These are phyloP conservation scores for Cylindrotheca fusiformis DNA, from an alignment of 108 stramenopile species.

Conservation along the genomic window DNA sequence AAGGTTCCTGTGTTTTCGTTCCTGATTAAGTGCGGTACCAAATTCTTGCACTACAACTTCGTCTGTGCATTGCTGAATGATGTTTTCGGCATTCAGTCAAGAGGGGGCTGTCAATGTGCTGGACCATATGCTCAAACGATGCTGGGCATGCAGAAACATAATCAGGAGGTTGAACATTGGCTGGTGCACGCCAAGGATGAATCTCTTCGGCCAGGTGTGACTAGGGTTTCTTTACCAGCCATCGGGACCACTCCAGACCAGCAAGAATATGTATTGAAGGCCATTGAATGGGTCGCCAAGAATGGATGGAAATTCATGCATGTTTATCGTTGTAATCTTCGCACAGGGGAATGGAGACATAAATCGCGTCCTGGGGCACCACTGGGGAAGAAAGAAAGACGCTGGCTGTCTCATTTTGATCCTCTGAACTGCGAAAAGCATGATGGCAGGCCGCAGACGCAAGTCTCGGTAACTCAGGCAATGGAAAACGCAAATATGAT, in stretches of 20 bases:
- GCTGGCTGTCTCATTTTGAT: constrained; percentile 76
- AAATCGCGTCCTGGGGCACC: constrained; percentile 78
- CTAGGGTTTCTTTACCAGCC: constrained; percentile 86
- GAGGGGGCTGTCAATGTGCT: constrained; percentile 94
- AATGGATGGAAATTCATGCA: constrained; percentile 89
- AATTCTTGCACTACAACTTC: constrained; percentile 96
- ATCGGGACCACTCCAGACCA: constrained; percentile 69
- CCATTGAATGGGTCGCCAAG: constrained; percentile 87
- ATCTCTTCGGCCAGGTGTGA: constrained; percentile 89
- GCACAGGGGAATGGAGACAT: constrained; percentile 85
- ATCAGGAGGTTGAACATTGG: constrained; percentile 76
- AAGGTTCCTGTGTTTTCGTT: constrained; percentile 86
- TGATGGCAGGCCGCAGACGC: not conserved
- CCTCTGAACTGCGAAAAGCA: not conserved
- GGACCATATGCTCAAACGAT: constrained; percentile 87
- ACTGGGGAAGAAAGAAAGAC: constrained; percentile 60
- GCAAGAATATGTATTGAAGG: constrained; percentile 86
- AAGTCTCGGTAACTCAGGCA: constrained; percentile 38
- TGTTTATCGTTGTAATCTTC: constrained; percentile 89
- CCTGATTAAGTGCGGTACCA: constrained; percentile 61
- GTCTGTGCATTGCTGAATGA: constrained; percentile 97
- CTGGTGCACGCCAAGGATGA: constrained; percentile 85
- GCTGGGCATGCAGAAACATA: constrained; percentile 68
- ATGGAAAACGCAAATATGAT: constrained; percentile 61
- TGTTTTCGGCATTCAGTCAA: constrained; percentile 96